Evolutionary conservation across 2,329 filamentous ascomycete species (phyloP).

Genomic region (Chrysoporthe cubensis): DNA sequence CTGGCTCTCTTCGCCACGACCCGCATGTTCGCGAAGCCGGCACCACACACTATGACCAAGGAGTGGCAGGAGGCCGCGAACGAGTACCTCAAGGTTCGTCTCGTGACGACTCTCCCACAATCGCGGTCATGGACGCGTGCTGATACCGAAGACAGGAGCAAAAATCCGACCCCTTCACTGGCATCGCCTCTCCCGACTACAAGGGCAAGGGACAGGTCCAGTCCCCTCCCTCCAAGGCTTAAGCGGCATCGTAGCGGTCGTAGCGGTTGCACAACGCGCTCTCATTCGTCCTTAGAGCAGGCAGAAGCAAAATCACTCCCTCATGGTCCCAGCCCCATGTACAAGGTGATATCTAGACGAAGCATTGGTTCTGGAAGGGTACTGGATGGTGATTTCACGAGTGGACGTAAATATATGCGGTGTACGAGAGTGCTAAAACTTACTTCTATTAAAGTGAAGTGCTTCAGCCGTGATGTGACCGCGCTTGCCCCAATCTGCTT

Average conservation of each 20-base stretch:
- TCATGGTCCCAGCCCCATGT: conserved; percentile 36
- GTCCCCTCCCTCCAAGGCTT: conserved; percentile 60
- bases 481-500: background rate
- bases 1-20: conserved; percentile 72
- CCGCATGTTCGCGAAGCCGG: conserved; percentile 71
- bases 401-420: conserved; percentile 40
- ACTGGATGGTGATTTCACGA: conserved; percentile 34
- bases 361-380: conserved; percentile 21
- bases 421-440: conserved; percentile 36
- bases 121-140: conserved; percentile 18
- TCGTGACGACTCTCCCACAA: background rate
- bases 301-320: conserved; percentile 31
- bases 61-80: conserved; percentile 97
- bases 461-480: background rate
- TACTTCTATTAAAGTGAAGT: conserved; percentile 19
- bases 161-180: conserved; percentile 84
- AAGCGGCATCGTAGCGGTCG: conserved; percentile 35
- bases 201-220: conserved; percentile 79
- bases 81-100: conserved; percentile 86
- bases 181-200: conserved; percentile 80
- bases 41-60: conserved; percentile 88
- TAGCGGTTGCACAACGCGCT: conserved; percentile 27
- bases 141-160: conserved; percentile 61
- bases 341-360: conserved; percentile 38
- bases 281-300: conserved; percentile 46